Conservation (phyloP, 805 yeast genomes). For the Zygoascus tannicola region DNA sequence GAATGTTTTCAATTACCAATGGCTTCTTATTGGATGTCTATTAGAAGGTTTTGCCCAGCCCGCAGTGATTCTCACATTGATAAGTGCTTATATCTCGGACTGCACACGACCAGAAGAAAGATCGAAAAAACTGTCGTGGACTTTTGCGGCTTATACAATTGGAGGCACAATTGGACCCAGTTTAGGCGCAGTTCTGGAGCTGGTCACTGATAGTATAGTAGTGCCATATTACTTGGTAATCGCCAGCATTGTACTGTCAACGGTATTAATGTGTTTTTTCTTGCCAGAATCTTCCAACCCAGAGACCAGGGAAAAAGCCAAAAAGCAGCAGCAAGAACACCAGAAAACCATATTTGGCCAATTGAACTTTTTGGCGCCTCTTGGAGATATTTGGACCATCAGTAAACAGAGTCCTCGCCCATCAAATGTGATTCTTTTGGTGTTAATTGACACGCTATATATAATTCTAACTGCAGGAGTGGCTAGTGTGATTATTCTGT, state of each 20-base stretch:
- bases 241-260: background rate
- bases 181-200: background rate
- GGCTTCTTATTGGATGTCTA: slow-evolving; percentile 1
- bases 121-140: background rate
- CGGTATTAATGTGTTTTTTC: background rate
- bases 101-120: slow-evolving; percentile 1
- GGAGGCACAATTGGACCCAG: slow-evolving; percentile 3
- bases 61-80: slow-evolving; percentile 1
- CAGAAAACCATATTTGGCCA: background rate
- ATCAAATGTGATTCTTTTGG: background rate
- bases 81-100: slow-evolving; percentile 1
- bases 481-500: background rate
- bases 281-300: slow-evolving; percentile 2
- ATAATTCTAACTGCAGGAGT: background rate
- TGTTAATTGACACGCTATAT: slow-evolving; percentile 1
- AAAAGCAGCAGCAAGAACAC: background rate
- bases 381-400: background rate
- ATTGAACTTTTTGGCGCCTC: slow-evolving; percentile 1
- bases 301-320: background rate
- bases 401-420: background rate
- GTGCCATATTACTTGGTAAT: slow-evolving; percentile 1
- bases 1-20: background rate
- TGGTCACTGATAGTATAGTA: background rate
- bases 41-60: slow-evolving; percentile 5
- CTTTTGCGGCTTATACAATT: background rate